A percentile compares a stretch with the other conserved stretches of the same genome.
Evolutionary conservation across 345 rosid species (phyloP).

Genomic region (Geranium rotundifolium): DNA sequence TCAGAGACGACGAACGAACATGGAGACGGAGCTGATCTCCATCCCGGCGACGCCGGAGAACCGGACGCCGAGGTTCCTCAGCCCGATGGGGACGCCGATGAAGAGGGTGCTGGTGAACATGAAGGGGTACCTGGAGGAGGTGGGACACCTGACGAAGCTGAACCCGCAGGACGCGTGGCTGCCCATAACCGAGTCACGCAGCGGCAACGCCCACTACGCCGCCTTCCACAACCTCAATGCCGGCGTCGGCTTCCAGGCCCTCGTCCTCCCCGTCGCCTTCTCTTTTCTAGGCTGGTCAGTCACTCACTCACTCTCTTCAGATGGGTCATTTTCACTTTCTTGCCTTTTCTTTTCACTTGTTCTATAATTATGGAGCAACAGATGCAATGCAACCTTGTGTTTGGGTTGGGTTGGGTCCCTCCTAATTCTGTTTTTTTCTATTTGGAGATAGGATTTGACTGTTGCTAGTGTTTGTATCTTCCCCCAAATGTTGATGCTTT

Average conservation of each 20-base stretch:
- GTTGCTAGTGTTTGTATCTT: too few species aligned
- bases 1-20: too few species aligned
- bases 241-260: constrained; percentile 94
- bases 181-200: constrained; percentile 91
- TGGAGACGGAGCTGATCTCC: constrained; percentile 95
- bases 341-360: too few species aligned
- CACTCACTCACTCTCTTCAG: too few species aligned
- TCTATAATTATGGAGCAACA: too few species aligned
- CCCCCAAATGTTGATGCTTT: too few species aligned
- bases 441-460: too few species aligned
- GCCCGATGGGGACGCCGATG: constrained; percentile 98
- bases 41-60: too few species aligned
- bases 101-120: constrained; percentile 85
- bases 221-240: constrained; percentile 96
- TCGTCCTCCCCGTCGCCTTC: constrained; percentile 85
- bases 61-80: constrained; percentile 81
- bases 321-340: too few species aligned
- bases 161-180: constrained; percentile 99
- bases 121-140: constrained; percentile 89
- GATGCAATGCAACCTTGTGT: too few species aligned
- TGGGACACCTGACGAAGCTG: constrained; percentile 89
- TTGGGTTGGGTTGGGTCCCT: too few species aligned
- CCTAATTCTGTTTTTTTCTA: too few species aligned
- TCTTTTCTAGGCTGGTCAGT: constrained; percentile 88
- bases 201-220: constrained; percentile 96